These are phyloP conservation scores for Xanthoconium stramineum DNA, from an alignment of 768 basidiomycete genomes.

Conservation along the genomic window DNA sequence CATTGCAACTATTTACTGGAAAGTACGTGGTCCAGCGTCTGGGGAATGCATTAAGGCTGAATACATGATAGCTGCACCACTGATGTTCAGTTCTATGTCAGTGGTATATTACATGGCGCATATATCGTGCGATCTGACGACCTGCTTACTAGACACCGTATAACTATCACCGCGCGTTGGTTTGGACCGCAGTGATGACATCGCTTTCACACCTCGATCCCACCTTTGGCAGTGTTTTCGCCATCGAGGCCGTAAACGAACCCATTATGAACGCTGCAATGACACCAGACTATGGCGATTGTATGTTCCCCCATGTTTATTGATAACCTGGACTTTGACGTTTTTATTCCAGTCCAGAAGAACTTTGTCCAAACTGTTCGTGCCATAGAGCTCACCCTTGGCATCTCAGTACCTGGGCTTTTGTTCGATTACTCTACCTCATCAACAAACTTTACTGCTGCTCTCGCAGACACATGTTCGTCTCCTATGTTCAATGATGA, in stretches of 20 bases:
- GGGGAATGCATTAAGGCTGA: constrained; percentile 1
- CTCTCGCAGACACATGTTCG: constrained; percentile 23
- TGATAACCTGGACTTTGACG: not conserved
- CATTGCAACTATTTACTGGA: constrained; percentile 67
- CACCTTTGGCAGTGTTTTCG: constrained; percentile 58
- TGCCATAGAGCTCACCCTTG: constrained; percentile 58
- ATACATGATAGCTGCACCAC: constrained; percentile 51
- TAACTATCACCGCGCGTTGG: constrained; percentile 74
- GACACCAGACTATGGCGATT: constrained; percentile 70
- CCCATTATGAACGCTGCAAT: constrained; percentile 66
- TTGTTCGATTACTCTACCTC: constrained; percentile 14
- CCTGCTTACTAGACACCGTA: constrained; percentile 43
- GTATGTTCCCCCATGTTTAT: constrained; percentile 37
- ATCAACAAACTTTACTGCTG: constrained; percentile 35
- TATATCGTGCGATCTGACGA: not conserved
- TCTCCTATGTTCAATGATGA: constrained; percentile 25
- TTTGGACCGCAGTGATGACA: constrained; percentile 84
- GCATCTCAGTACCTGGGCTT: constrained; percentile 39
- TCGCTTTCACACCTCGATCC: constrained; percentile 67
- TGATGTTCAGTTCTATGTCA: constrained; percentile 71
- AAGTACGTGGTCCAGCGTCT: constrained; percentile 35
- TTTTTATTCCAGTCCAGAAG: constrained; percentile 50
- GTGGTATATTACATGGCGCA: constrained; percentile 9
- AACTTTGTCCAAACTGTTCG: constrained; percentile 69
- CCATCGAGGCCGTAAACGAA: constrained; percentile 77